These are phyloP conservation scores for Backusella tuberculispora DNA, from an alignment of 192 early-diverging fungal genomes.

Conservation along the genomic window DNA sequence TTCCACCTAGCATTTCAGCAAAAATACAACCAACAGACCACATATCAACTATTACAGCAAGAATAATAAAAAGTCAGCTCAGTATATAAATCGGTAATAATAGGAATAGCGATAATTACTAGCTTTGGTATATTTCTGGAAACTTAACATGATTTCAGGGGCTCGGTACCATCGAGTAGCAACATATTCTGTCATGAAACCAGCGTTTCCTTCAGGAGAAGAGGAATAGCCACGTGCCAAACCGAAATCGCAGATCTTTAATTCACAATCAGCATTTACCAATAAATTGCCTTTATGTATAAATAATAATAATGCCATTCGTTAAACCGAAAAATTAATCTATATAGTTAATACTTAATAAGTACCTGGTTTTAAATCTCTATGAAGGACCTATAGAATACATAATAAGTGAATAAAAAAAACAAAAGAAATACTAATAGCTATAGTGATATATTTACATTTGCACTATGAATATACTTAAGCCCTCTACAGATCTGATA, in stretches of 20 bases:
- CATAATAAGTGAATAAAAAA: background rate
- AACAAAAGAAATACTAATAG: background rate
- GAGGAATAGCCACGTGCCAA: constrained; percentile 92
- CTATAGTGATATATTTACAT: constrained; percentile 66
- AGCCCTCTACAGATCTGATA: constrained; percentile 97
- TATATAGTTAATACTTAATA: background rate
- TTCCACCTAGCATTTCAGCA: constrained; percentile 92
- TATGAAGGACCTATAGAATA: constrained; percentile 71
- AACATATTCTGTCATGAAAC: constrained; percentile 99
- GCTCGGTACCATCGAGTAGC: constrained; percentile 99
- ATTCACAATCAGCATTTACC: constrained; percentile 98
- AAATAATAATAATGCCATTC: background rate
- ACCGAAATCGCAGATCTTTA: constrained; percentile 99
- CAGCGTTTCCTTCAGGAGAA: constrained; percentile 77
- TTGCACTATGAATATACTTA: constrained; percentile 99
- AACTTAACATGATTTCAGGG: constrained; percentile 98
- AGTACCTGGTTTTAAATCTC: constrained; percentile 91
- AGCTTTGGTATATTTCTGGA: constrained; percentile 98
- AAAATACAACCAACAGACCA: constrained; percentile 99
- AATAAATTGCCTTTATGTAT: constrained; percentile 74
- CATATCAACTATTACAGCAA: constrained; percentile 72
- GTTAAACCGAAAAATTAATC: background rate
- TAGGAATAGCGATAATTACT: constrained; percentile 51
- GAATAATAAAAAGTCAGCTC: background rate
- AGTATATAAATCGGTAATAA: background rate